Evolutionary conservation across 129 eudicot genomes (phyloP).

Genomic region (Dittrichia graveolens): DNA sequence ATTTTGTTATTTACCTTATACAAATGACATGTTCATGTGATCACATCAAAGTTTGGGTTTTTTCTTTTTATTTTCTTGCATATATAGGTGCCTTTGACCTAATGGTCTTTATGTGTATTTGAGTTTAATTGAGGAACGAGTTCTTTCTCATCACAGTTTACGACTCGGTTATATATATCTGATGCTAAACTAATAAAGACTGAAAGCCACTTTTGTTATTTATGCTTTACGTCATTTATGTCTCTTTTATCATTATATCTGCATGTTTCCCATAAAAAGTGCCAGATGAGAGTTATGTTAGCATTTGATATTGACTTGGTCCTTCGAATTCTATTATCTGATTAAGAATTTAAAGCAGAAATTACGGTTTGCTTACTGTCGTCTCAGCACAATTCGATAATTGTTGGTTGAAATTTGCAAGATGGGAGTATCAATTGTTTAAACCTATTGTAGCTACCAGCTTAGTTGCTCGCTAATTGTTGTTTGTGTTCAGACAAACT

Average conservation of each 20-base stretch:
- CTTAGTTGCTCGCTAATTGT: neutral
- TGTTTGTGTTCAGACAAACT: slow-evolving; percentile 46
- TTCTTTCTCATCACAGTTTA: too few species aligned
- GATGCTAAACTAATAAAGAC: slow-evolving; percentile 3
- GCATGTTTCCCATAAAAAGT: neutral
- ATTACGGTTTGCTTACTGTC: neutral
- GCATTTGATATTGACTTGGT: neutral
- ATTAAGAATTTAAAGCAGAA: neutral
- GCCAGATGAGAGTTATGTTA: slow-evolving; percentile 1
- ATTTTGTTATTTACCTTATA: neutral
- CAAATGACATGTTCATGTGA: neutral
- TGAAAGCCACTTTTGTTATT: neutral
- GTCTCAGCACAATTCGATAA: neutral
- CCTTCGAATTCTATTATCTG: neutral
- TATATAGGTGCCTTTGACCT: slow-evolving; percentile 17
- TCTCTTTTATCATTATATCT: slow-evolving; percentile 20
- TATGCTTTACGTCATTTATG: neutral
- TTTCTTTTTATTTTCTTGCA: neutral
- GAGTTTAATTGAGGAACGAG: neutral
- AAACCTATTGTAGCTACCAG: neutral
- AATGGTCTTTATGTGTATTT: neutral
- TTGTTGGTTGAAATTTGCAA: slow-evolving; percentile 2
- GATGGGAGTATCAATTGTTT: neutral
- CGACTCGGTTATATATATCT: too few species aligned
- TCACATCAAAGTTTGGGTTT: slow-evolving; percentile 24